phyloP scores from a whole-genome alignment of 495 filamentous ascomycete genomes.

The Entonaema liquescens region DNA sequence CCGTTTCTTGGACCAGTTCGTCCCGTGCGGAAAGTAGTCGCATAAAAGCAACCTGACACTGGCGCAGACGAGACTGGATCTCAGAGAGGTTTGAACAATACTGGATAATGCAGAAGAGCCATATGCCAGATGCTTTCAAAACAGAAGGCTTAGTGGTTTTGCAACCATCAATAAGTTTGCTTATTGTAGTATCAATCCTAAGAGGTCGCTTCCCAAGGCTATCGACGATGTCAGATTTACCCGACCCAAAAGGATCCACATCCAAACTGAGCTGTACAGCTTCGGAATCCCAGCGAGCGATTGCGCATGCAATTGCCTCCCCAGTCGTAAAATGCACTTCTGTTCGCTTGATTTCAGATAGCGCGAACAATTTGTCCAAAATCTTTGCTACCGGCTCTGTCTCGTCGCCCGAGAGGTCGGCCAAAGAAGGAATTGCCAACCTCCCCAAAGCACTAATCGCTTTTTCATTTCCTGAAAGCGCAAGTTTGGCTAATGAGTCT shows the following conservation, averaged over 20 bases:
- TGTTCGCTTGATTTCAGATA: conserved; percentile 84
- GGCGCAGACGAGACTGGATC: conserved; percentile 74
- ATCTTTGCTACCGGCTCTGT: conserved; percentile 53
- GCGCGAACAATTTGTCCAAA: conserved; percentile 68
- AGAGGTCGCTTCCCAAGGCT: conserved; percentile 50
- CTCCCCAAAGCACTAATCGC: conserved; percentile 80
- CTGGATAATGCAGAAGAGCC: conserved; percentile 92
- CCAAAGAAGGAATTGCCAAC: conserved; percentile 62
- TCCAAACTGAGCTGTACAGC: conserved; percentile 61
- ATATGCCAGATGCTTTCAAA: conserved; percentile 88
- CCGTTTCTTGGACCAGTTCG: conserved; percentile 93
- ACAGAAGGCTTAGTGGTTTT: conserved; percentile 84
- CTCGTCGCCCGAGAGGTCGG: conserved; percentile 21
- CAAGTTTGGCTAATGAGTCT: conserved; percentile 67
- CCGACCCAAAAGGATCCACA: conserved; percentile 49
- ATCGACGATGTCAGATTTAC: conserved; percentile 49
- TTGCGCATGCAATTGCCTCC: conserved; percentile 79
- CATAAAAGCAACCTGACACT: conserved; percentile 88
- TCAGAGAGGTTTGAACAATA: conserved; percentile 80
- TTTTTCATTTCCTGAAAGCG: conserved; percentile 82
- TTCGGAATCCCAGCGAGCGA: conserved; percentile 77
- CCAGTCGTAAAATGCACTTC: conserved; percentile 90
- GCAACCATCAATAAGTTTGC: conserved; percentile 77
- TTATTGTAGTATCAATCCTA: conserved; percentile 64
- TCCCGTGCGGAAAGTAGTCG: conserved; percentile 86